Evolutionary conservation across 768 basidiomycete species (phyloP), one percentile per base, ranked within the genome.

Genomic region (Hygrocybe punicea): DNA sequence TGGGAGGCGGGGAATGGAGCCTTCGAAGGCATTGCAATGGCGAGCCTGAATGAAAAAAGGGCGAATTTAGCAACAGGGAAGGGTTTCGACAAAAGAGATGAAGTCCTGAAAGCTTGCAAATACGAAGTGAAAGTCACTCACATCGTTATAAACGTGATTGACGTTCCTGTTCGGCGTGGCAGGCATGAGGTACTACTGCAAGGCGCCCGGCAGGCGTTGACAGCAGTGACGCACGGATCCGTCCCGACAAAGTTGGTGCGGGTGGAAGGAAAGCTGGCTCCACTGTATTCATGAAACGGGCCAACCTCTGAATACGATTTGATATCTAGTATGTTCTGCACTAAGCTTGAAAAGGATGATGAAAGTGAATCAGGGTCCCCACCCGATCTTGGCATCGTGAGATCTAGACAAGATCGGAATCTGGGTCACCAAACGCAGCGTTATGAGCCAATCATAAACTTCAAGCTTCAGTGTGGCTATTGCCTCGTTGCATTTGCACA

Each of bases 1-100:
- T 78, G 77, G 35, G 68, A 53, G 63, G 60, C 59, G 68, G 67
- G 60, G 42, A 55, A 51, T 24, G 71, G 59, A 62, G 68, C 66
- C 69, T 73, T 75, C 60, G 71, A 67, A 60, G 74, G 72, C 73
- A 76, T 76, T 45, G 59, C 61, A 23, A 11, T 4, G 47, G 35
- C 23, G 35, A 58, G 35, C 23, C 17, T 16, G 7, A 17, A 46
- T 33, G 40, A 53, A 25, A 35, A n/a, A 56, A 53, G 37, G 39
- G 29, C 47, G 9, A 23, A 16, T 54, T 25, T 14, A 25, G 33
- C 17, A 33, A 33, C 35, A 14, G 51, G 39, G 48, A 25, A n/a
- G 46, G 35, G 23, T 13, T 34, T 42, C 39, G 21, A 23, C 36
- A 37, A 47, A 45, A 23, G 53, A 40, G 47, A 24, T 34, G 51